phyloP scores from a whole-genome alignment of 1,284 basidiomycete genomes.

The Trichosporon faecale region DNA sequence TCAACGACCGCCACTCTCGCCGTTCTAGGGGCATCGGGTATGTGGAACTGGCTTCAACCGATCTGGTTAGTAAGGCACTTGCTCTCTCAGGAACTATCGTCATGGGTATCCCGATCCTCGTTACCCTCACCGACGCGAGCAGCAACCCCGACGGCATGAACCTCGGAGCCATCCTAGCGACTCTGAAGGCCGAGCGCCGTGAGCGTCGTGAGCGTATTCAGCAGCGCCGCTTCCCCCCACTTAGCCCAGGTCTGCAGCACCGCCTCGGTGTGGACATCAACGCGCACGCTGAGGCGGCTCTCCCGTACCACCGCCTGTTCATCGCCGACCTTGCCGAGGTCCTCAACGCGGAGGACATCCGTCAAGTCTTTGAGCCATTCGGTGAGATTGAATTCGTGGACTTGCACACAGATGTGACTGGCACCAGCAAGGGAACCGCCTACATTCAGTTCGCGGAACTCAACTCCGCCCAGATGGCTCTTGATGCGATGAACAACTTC shows the following conservation, averaged over 20 bases:
- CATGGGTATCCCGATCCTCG: slow-evolving; percentile 95
- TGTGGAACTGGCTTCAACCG: slow-evolving; percentile 88
- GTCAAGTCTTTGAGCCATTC: slow-evolving; percentile 97
- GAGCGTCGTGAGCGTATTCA: slow-evolving; percentile 16
- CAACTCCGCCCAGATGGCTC: slow-evolving; percentile 90
- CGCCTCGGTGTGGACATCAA: slow-evolving; percentile 48
- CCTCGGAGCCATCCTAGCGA: slow-evolving; percentile 16
- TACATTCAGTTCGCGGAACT: slow-evolving; percentile 94
- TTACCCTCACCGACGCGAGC: slow-evolving; percentile 94
- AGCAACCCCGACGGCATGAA: slow-evolving; percentile 65
- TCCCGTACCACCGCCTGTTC: slow-evolving; percentile 71
- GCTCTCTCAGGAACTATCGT: slow-evolving; percentile 78
- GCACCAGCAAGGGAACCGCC: slow-evolving; percentile 77
- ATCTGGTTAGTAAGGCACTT: slow-evolving; percentile 86
- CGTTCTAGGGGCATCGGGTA: slow-evolving; percentile 97
- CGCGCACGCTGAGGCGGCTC: slow-evolving; percentile 49
- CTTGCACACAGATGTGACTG: slow-evolving; percentile 72
- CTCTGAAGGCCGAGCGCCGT: slow-evolving; percentile 15
- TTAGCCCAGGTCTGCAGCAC: slow-evolving; percentile 35
- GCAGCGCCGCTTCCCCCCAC: slow-evolving; percentile 38
- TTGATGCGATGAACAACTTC: slow-evolving; percentile 98
- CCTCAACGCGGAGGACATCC: slow-evolving; percentile 91
- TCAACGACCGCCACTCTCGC: slow-evolving; percentile 86
- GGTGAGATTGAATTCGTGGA: slow-evolving; percentile 97
- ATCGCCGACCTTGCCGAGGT: slow-evolving; percentile 96